Evolutionary conservation across 768 basidiomycete genomes (phyloP).

Genomic region (Auricularia sp.): DNA sequence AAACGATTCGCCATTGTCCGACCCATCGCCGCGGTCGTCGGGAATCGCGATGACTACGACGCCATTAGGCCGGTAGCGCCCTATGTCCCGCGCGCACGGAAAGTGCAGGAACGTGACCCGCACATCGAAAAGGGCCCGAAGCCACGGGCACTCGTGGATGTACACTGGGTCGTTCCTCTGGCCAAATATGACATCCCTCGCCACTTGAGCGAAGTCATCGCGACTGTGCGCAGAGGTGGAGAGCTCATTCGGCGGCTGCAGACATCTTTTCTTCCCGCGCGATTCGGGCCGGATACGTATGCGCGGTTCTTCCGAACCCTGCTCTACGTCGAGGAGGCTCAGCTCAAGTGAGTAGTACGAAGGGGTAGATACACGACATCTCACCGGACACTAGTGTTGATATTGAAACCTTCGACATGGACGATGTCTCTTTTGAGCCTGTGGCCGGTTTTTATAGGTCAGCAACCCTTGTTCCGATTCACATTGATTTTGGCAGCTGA

Average conservation of each 20-base stretch:
- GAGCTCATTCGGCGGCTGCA: constrained; percentile 16
- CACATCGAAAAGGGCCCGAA: constrained; percentile 30
- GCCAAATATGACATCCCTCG: constrained; percentile 33
- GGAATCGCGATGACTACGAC: constrained; percentile 40
- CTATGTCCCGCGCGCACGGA: constrained; percentile 24
- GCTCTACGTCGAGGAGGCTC: constrained; percentile 38
- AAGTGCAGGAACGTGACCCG: constrained; percentile 1
- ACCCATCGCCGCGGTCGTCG: constrained; percentile 36
- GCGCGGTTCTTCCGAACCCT: constrained; percentile 34
- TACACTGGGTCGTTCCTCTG: constrained; percentile 34
- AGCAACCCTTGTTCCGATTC: constrained; percentile 1
- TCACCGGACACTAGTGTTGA: constrained; percentile 9
- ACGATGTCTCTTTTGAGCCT: constrained; percentile 8
- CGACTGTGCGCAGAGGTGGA: constrained; percentile 12
- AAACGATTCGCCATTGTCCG: constrained; percentile 40
- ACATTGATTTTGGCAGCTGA: neutral
- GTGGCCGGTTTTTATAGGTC: constrained; percentile 9
- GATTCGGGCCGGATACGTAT: constrained; percentile 32
- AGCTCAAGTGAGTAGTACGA: neutral
- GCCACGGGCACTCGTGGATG: constrained; percentile 31
- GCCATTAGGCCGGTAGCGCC: constrained; percentile 35
- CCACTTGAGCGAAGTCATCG: constrained; percentile 22
- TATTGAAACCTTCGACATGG: constrained; percentile 26
- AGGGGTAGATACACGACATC: constrained; percentile 1
- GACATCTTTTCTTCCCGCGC: constrained; percentile 27